phyloP scores from a whole-genome alignment of 2,329 filamentous ascomycete species.

The Aspergillus viridinutans region DNA sequence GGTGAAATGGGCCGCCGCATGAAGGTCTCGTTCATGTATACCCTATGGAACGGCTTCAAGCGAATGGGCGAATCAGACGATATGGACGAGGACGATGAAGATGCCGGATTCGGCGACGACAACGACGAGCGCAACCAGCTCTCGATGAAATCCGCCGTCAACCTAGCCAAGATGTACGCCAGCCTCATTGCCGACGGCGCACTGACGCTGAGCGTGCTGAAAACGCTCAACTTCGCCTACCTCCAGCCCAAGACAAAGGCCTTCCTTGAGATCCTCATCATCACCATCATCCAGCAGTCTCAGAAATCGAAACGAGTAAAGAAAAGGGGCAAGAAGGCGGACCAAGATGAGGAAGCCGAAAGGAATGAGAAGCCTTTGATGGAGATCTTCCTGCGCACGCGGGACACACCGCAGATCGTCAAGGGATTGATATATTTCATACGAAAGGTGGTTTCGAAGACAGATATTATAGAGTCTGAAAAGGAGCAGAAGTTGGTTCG shows the following conservation, averaged over 20 bases:
- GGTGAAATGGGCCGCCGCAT: constrained; percentile 62
- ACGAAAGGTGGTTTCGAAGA: constrained; percentile 67
- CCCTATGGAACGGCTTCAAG: constrained; percentile 80
- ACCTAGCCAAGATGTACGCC: constrained; percentile 64
- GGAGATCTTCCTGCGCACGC: constrained; percentile 62
- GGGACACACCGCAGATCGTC: constrained; percentile 63
- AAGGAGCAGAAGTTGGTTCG: constrained; percentile 50
- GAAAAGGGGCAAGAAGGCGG: constrained; percentile 16
- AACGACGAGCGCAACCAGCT: constrained; percentile 52
- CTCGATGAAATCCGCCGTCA: constrained; percentile 58
- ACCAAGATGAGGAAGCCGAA: constrained; percentile 20
- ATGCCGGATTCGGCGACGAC: constrained; percentile 51
- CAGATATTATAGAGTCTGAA: constrained; percentile 50
- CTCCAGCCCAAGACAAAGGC: constrained; percentile 70
- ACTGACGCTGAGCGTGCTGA: constrained; percentile 55
- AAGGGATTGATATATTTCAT: constrained; percentile 76
- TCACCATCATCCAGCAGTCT: constrained; percentile 68
- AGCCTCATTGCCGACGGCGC: constrained; percentile 58
- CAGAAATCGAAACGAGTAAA: constrained; percentile 44
- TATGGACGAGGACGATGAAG: constrained; percentile 60
- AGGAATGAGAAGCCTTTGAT: constrained; percentile 56
- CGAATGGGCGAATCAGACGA: constrained; percentile 69
- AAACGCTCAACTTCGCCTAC: constrained; percentile 69
- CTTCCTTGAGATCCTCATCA: constrained; percentile 76
- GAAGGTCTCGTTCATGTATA: constrained; percentile 80